Evolutionary conservation across 2,329 filamentous ascomycete species (phyloP), one percentile per base, ranked within the genome.

Genomic region (Cytospora piceicola): DNA sequence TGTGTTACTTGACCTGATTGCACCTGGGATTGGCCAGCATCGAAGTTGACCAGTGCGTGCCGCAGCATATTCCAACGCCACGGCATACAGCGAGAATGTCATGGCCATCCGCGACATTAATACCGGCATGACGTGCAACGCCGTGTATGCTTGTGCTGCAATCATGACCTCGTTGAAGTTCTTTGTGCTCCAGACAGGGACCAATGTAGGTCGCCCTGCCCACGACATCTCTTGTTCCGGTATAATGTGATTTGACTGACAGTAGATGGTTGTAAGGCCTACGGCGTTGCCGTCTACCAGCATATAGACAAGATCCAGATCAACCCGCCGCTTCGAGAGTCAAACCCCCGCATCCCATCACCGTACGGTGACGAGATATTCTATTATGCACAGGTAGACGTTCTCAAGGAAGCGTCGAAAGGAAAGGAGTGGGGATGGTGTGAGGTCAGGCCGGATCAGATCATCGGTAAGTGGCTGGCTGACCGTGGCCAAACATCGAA

Each of bases 351-450:
- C 11, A 53, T 62, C 14, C 60, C 60, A 15, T 30, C 52, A 12
- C 60, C 52, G 0, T 62, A 29, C 34, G 60, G 60, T 0, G 24
- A 62, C 6, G 60, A 80, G 65, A 77, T 82, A 67, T 82, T 82
- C 72, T 82, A 82, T 72, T 82, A 82, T 69, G 73, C 70, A n/a
- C 79, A 82, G 71, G 75, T 76, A 24, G 80, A 81, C 67, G 70
- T 78, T 59, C 71, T 82, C 24, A 71, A 73, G 30, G 65, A 73
- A 39, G 70, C 77, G 54, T 71, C 74, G 14, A 69, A 74, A 60
- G 30, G 24, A 3, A 53, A 51, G 12, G 77, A 76, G 1, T 82
- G 80, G 80, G 76, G 73, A 15, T 82, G 78, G 75, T 78, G 75
- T 67, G 79, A 81, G 64, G 74, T 81, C 20, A 77, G 78, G 8